Evolutionary conservation across 306 rosid genomes (phyloP), one percentile per base, ranked within the genome.

Genomic region (Malus orientalis): DNA sequence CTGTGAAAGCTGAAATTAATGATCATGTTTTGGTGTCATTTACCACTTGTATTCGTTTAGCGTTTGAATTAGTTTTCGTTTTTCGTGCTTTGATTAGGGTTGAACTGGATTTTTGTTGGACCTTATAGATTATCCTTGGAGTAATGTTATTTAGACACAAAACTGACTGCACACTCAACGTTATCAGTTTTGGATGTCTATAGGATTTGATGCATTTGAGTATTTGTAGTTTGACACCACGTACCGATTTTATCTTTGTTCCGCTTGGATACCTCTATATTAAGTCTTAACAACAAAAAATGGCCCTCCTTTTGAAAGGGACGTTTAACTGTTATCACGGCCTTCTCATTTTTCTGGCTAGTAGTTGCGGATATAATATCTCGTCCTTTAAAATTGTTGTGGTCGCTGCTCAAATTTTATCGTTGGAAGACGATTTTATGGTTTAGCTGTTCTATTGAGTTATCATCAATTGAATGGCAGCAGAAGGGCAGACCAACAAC

Each of bases 261-360:
- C 51, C 20, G 38, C 70, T 30, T 33, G 74, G 78, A 36, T 49
- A 72, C 44, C 62, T 47, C 18, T 13, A 4, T 2, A 47, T 1
- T 4, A 38, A 38, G 6, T 47, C 53, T 47, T 12, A 53, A 22
- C 82, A 11, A 76, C 65, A 16, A 23, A 45, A 47, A 30, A 61
- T 33, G 86, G 86, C 62, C 73, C 63, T 77, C 69, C 75, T 74
- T 74, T 72, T 60, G 70, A 74, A 30, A 32, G 64, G 67, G 79
- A 80, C 79, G 15, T 25, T 6, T 18, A 10, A 4, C 64, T 49
- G 62, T 23, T 74, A 4, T 30, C 71, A 8, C 71, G 44, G 80
- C 63, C 80, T 71, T 68, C 69, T 71, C 77, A 62, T 55, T 77
- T 76, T 81, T 82, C 77, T 75, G 51, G 71, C 5, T 5, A 11